Evolutionary conservation across 2,329 filamentous ascomycete genomes (phyloP).

Genomic region (Sclerotinia trifoliorum): DNA sequence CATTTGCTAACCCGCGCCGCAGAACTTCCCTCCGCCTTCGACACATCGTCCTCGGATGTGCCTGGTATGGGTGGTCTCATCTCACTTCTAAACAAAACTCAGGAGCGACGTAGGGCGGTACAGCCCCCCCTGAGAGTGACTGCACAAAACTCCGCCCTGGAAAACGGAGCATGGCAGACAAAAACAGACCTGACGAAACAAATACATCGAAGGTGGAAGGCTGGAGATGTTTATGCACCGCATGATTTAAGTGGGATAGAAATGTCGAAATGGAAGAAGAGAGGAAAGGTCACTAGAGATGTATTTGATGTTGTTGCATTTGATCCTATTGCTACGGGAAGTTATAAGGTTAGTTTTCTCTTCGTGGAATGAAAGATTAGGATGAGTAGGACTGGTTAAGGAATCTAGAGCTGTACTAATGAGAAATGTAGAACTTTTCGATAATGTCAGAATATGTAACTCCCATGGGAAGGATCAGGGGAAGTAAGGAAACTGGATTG

Average conservation of each 20-base stretch:
- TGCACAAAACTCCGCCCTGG: conserved; percentile 14
- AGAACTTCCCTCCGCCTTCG: neutral
- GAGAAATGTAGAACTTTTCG: conserved; percentile 71
- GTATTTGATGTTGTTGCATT: conserved; percentile 77
- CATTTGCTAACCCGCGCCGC: neutral
- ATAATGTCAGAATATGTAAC: conserved; percentile 89
- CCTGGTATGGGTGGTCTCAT: neutral
- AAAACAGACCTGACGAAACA: conserved; percentile 57
- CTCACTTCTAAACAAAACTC: neutral
- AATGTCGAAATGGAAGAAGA: conserved; percentile 75
- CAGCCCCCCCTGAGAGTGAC: no score
- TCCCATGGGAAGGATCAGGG: conserved; percentile 79
- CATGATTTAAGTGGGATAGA: conserved; percentile 78
- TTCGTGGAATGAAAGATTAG: neutral
- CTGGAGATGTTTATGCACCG: conserved; percentile 86
- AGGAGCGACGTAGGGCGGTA: neutral
- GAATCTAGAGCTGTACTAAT: conserved; percentile 12
- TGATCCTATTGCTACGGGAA: conserved; percentile 73
- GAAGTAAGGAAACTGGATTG: conserved; percentile 72
- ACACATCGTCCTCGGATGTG: neutral
- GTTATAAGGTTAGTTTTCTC: conserved; percentile 73
- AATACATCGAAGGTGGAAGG: conserved; percentile 67
- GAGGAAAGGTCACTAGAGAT: conserved; percentile 58
- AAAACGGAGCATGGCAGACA: conserved; percentile 14
- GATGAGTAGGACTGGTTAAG: no score